Conservation (phyloP, 2,329 filamentous ascomycete species). For the Juglanconis sp. region DNA sequence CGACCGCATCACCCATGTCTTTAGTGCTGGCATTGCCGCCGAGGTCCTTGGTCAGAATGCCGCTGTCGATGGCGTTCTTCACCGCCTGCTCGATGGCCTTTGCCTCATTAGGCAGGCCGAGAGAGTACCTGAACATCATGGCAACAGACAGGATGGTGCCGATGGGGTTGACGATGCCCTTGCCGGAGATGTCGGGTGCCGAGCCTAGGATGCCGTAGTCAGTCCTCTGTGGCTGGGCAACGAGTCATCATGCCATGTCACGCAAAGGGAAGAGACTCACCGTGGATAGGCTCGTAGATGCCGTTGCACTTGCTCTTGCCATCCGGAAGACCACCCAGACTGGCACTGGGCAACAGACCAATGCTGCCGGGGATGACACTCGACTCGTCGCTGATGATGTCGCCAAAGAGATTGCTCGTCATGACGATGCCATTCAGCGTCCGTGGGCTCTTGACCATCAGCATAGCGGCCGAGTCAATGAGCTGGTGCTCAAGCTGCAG, state of each 20-base stretch:
- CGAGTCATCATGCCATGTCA: background rate
- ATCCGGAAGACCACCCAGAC: conserved; percentile 80
- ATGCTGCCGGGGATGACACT: conserved; percentile 90
- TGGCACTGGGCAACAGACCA: conserved; percentile 83
- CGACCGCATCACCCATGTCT: conserved; percentile 76
- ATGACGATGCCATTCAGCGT: conserved; percentile 87
- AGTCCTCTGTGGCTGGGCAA: background rate
- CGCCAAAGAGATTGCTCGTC: conserved; percentile 91
- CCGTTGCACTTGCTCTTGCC: conserved; percentile 82
- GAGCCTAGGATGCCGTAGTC: conserved; percentile 53
- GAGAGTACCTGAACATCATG: conserved; percentile 95
- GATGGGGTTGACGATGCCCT: conserved; percentile 88
- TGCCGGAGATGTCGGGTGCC: conserved; percentile 88
- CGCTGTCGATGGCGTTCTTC: conserved; percentile 72
- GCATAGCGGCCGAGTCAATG: conserved; percentile 95
- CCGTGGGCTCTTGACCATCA: conserved; percentile 92
- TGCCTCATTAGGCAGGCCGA: conserved; percentile 74
- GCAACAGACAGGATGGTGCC: conserved; percentile 88
- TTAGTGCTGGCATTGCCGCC: conserved; percentile 71
- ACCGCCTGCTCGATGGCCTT: conserved; percentile 79
- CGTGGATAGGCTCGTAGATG: conserved; percentile 97
- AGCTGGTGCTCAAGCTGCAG: conserved; percentile 82
- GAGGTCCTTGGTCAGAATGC: conserved; percentile 79
- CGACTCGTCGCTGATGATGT: conserved; percentile 94
- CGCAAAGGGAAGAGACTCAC: conserved; percentile 41